Evolutionary conservation across 2,329 filamentous ascomycete genomes (phyloP), one percentile per base, ranked within the genome.

Genomic region (Phialophora macrospora): DNA sequence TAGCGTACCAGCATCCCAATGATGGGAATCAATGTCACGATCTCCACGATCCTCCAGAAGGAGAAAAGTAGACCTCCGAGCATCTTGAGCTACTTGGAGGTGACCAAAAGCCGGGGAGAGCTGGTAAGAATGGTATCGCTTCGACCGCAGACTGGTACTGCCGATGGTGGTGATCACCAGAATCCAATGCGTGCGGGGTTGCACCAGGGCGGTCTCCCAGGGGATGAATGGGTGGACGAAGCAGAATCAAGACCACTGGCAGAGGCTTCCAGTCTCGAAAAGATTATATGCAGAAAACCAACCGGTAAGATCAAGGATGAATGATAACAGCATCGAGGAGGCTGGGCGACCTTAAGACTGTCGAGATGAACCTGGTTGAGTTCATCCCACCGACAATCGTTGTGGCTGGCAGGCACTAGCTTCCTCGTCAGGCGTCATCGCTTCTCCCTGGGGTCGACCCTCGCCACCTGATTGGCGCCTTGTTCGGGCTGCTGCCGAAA

Each of bases 1-100:
- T 3, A 26, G 68, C 79, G 59, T 76, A 82, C 82, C 67, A 87
- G 78, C 82, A 89, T 88, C 75, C 87, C 87, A 74, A 88, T 80
- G 65, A 85, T 83, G 34, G 87, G 86, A 68, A 88, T 85, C 71
- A 88, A 77, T 52, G 85, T 88, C 77, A 86, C 73, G 77, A 89
- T 83, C 75, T 89, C 80, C 74, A 84, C 79, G 74, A 88, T 73
- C 65, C 87, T 84, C 81, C 84, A 87, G 75, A 84, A 84, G 76
- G 84, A 81, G 80, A 88, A 89, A 72, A 87, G 83, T 55, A 88
- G 73, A 65, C 85, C 84, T 68, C 77, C 79, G 67, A 83, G 76
- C 80, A 83, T 82, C 62, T 75, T 80, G 76, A 57, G 5, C 48
- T n/a, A 14, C 30, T 20, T 12, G 38, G 52, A 5, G 4, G 12